Evolutionary conservation across 1,284 basidiomycete species (phyloP).

Genomic region (Ganoderma leucocontextum): DNA sequence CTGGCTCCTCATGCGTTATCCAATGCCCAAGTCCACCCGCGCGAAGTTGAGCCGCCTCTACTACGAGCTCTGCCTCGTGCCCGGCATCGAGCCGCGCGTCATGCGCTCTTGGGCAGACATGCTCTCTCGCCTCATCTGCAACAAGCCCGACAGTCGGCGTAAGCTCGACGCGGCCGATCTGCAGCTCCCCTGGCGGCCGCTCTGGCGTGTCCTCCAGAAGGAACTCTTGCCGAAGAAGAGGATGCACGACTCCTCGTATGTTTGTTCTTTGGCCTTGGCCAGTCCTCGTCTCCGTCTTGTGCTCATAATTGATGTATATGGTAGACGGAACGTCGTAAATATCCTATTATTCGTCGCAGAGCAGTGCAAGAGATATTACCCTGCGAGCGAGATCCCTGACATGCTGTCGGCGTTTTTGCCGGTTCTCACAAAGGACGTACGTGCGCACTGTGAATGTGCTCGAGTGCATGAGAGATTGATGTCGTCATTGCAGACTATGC

Average conservation of each 20-base stretch:
- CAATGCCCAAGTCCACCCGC: conserved; percentile 75
- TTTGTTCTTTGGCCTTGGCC: conserved; percentile 5
- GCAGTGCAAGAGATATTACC: conserved; percentile 75
- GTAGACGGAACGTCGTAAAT: conserved; percentile 70
- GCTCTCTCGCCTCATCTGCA: conserved; percentile 73
- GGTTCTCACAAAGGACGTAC: conserved; percentile 67
- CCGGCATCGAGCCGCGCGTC: conserved; percentile 78
- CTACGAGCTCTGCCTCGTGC: conserved; percentile 80
- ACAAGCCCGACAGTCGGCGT: conserved; percentile 66
- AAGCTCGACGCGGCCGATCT: conserved; percentile 77
- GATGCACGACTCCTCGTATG: conserved; percentile 58
- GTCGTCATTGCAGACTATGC: conserved; percentile 54
- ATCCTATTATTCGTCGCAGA: conserved; percentile 79
- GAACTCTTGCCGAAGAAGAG: conserved; percentile 79
- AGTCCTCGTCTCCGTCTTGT: no score
- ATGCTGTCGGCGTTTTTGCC: conserved; percentile 82
- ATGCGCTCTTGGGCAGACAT: conserved; percentile 78
- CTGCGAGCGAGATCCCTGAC: conserved; percentile 67
- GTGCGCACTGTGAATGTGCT: conserved; percentile 31
- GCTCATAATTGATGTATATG: conserved; percentile 13
- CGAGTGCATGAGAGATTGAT: conserved; percentile 15
- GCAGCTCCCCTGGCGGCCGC: conserved; percentile 76
- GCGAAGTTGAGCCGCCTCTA: conserved; percentile 84
- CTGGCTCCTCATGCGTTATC: conserved; percentile 87
- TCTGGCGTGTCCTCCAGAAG: conserved; percentile 76